phyloP scores from a whole-genome alignment of 345 rosid genomes.

The Pugionium dolabratum region DNA sequence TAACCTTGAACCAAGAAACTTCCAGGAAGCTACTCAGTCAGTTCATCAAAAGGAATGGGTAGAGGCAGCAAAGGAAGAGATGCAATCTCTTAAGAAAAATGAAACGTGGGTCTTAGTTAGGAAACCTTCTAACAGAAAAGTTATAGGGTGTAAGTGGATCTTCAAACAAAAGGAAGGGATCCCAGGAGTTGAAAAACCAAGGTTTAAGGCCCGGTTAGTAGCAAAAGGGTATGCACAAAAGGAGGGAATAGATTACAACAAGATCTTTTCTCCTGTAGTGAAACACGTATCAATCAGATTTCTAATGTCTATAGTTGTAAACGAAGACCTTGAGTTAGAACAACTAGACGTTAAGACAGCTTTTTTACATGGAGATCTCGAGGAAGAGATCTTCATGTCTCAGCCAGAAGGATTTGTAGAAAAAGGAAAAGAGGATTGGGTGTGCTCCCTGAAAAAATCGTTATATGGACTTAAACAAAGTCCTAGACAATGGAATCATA shows the following conservation, averaged over 20 bases:
- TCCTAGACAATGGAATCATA: neutral
- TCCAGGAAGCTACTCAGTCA: neutral
- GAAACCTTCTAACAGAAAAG: neutral
- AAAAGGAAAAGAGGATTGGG: neutral
- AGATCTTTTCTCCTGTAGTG: neutral
- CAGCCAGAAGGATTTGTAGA: neutral
- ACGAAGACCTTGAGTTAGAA: neutral
- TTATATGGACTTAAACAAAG: neutral
- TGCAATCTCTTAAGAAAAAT: neutral
- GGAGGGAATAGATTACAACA: neutral
- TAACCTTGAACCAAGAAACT: neutral
- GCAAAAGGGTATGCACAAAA: neutral
- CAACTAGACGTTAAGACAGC: neutral
- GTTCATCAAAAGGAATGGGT: neutral
- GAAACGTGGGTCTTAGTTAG: neutral
- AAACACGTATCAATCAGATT: neutral
- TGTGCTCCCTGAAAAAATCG: neutral
- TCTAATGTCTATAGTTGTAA: neutral
- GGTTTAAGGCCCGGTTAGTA: neutral
- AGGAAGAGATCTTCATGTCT: neutral
- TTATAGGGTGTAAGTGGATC: neutral
- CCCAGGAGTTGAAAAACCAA: neutral
- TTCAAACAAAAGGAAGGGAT: neutral
- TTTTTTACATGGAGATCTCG: neutral
- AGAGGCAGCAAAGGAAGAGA: neutral